phyloP scores from a whole-genome alignment of 441 rosid genomes.

The Viola pubescens region DNA sequence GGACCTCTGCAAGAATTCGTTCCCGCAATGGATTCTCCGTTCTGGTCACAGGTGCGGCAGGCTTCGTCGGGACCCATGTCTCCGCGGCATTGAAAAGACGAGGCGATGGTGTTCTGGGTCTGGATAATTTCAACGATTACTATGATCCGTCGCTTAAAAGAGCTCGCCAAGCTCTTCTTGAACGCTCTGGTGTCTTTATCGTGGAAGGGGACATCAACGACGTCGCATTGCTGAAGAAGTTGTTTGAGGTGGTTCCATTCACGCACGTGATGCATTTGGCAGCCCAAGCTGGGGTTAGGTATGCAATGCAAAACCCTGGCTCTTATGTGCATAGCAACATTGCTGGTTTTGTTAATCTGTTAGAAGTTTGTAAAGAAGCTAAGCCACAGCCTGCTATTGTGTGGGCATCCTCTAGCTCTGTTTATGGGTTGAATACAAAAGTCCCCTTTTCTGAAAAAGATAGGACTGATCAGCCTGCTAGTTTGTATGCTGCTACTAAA shows the following conservation, averaged over 20 bases:
- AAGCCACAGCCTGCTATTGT: slow-evolving; percentile 90
- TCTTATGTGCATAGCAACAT: slow-evolving; percentile 93
- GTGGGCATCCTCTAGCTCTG: slow-evolving; percentile 98
- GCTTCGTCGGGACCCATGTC: slow-evolving; percentile 95
- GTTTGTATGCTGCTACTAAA: slow-evolving; percentile 93
- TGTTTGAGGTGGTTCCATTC: slow-evolving; percentile 69
- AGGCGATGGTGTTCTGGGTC: slow-evolving; percentile 85
- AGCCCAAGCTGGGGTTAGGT: slow-evolving; percentile 97
- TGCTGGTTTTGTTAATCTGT: slow-evolving; percentile 81
- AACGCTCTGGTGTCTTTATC: slow-evolving; percentile 60
- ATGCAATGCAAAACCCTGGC: slow-evolving; percentile 90
- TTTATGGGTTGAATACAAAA: slow-evolving; percentile 84
- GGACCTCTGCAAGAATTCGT: slow-evolving; percentile 61
- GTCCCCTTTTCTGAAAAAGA: slow-evolving; percentile 93
- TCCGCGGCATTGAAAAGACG: slow-evolving; percentile 80
- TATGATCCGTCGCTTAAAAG: slow-evolving; percentile 81
- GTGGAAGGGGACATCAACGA: slow-evolving; percentile 95
- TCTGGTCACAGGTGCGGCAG: slow-evolving; percentile 92
- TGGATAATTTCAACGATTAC: slow-evolving; percentile 87
- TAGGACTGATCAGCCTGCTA: slow-evolving; percentile 95
- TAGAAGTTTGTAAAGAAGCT: slow-evolving; percentile 80
- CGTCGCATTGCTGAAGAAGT: slow-evolving; percentile 52
- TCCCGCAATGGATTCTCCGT: slow-evolving; percentile 62
- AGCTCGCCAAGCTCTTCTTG: slow-evolving; percentile 78
- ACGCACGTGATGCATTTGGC: slow-evolving; percentile 98